phyloP scores from a whole-genome alignment of 371 early-diverging fungal species.

The Rhizopus microsporus region DNA sequence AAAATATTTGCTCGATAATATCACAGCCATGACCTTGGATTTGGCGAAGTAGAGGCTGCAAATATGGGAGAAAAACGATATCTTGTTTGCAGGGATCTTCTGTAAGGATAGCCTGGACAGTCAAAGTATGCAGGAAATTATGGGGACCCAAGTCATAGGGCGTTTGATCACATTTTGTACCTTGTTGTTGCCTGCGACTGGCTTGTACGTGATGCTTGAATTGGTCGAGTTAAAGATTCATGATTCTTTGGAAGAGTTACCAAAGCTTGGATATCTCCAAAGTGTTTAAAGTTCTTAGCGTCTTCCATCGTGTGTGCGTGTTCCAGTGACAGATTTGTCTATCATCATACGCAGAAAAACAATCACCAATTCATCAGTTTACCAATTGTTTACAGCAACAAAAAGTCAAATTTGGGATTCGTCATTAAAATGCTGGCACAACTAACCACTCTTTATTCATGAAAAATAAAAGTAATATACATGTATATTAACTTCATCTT shows the following conservation, averaged over 20 bases:
- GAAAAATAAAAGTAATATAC: too few species aligned
- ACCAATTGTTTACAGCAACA: too few species aligned
- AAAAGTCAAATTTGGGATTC: too few species aligned
- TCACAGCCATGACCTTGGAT: too few species aligned
- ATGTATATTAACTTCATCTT: too few species aligned
- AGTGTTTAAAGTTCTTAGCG: slow-evolving; percentile 18
- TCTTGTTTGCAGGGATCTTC: slow-evolving; percentile 8
- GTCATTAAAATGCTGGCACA: too few species aligned
- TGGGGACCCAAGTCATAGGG: slow-evolving; percentile 20
- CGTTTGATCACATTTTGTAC: slow-evolving; percentile 10
- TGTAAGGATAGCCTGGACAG: slow-evolving; percentile 24
- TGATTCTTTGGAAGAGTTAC: slow-evolving; percentile 23
- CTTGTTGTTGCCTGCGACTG: slow-evolving; percentile 18
- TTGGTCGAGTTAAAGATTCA: slow-evolving; percentile 19
- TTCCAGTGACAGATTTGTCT: not conserved
- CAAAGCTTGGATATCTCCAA: slow-evolving; percentile 22
- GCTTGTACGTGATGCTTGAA: slow-evolving; percentile 23
- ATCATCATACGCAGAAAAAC: too few species aligned
- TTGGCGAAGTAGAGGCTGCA: too few species aligned
- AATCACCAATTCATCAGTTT: too few species aligned
- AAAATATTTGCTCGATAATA: too few species aligned
- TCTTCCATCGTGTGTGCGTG: slow-evolving; percentile 19
- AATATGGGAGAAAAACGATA: too few species aligned
- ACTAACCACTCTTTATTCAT: too few species aligned
- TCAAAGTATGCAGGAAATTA: slow-evolving; percentile 11